Conservation (phyloP, 202 grass and related monocot species). For the Brachypodium distachyon region DNA sequence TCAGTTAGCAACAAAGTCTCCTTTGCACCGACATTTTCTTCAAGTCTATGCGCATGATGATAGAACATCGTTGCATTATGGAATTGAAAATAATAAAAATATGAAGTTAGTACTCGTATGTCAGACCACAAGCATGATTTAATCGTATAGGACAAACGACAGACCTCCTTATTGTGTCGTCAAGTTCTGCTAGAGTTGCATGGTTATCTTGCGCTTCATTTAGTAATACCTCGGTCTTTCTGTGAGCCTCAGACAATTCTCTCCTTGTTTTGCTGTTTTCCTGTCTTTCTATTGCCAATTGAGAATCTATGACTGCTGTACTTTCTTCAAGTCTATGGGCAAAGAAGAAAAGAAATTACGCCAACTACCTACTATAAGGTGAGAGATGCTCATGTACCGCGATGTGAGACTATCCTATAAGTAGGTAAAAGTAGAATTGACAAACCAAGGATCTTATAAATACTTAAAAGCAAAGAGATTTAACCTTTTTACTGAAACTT, state of each 20-base stretch:
- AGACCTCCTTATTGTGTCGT: slow-evolving; percentile 50
- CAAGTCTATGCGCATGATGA: slow-evolving; percentile 39
- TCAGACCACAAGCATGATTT: slow-evolving; percentile 20
- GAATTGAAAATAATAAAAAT: slow-evolving; percentile 32
- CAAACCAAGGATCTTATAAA: not conserved
- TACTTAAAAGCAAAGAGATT: slow-evolving; percentile 19
- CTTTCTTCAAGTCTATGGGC: slow-evolving; percentile 52
- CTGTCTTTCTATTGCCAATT: slow-evolving; percentile 51
- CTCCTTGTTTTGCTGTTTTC: slow-evolving; percentile 45
- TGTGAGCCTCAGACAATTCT: slow-evolving; percentile 36
- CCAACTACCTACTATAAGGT: not conserved
- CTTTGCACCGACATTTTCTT: slow-evolving; percentile 55
- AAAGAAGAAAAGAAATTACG: slow-evolving; percentile 36
- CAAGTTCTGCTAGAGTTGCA: slow-evolving; percentile 37
- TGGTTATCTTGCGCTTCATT: slow-evolving; percentile 42
- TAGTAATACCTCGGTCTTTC: slow-evolving; percentile 49
- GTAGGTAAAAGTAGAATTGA: not conserved
- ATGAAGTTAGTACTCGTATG: slow-evolving; percentile 24
- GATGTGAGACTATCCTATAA: not conserved
- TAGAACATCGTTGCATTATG: slow-evolving; percentile 5
- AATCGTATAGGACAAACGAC: slow-evolving; percentile 26
- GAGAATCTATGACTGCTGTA: slow-evolving; percentile 37
- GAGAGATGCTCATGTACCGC: not conserved
- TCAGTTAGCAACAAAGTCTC: slow-evolving; percentile 56
- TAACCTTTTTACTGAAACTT: slow-evolving; percentile 58